Base-by-base conservation (phyloP, 2,329 filamentous ascomycete genomes). In the Xylariomycetidae sp. region DNA sequence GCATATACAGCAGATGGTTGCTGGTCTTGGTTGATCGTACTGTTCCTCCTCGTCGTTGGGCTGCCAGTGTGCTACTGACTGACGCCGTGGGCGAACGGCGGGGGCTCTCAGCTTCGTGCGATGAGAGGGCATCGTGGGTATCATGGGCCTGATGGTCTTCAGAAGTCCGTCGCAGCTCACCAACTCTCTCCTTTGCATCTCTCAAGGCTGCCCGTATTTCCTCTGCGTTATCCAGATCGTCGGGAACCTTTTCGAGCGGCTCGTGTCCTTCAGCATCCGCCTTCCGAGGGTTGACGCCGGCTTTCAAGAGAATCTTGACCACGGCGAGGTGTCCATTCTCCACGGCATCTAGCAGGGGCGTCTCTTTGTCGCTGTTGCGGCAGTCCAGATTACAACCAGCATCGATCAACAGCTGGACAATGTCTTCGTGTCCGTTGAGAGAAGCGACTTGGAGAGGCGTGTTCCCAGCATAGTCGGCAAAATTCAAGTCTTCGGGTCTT, bases 381-480 rank as follows among this genome's bases (percentile, higher is more conserved):
- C 75, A 90, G 51, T 96, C 85, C 28, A 92, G 73, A 35, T 86
- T 83, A 61, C 89, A 95, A 20, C 87, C 86, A 42, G 87, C 82
- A 7, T 86, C 77, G 41, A 98, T 80, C 25, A 98, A 66, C 33
- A 94, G 83, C 55, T 85, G 81, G 25, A 97, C 92, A 36, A 97
- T 89, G 34, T 92, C 78, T 19, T 82, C 81, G 57, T 82, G 85
- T 6, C 92, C 92, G 53, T 92, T 84, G 37, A 98, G 72, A 19
- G 89, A 81, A 20, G 92, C 90, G 45, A 95, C 92, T 59, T 98
- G 92, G 20, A 98, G 69, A 16, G 92, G 92, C 1, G 90, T 94
- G 52, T 97, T 97, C n/a, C 88, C 87, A 11, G 92, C 92, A 56
- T 95, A 94, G 54, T 98, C 92, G 16, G 86, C 80, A 37, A 89